Evolutionary conservation across 148 eudicot species (phyloP).

Genomic region (Rhododendron ovatum): DNA sequence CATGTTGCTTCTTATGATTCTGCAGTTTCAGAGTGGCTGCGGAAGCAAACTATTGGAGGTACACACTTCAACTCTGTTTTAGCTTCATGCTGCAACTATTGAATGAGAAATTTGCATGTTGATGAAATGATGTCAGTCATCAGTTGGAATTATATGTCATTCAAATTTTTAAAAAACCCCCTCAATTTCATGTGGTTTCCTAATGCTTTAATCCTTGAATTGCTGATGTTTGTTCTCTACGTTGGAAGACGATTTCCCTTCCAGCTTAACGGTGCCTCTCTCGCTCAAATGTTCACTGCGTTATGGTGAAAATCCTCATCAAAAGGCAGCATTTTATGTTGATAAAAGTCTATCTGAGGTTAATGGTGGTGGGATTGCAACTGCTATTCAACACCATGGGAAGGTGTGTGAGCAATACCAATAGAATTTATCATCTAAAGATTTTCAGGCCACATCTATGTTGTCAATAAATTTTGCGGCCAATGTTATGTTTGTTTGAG

Average conservation of each 20-base stretch:
- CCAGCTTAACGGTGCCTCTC: constrained; percentile 68
- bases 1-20: constrained; percentile 94
- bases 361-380: constrained; percentile 91
- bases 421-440: neutral
- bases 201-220: neutral
- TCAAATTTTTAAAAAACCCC: neutral
- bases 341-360: constrained; percentile 91
- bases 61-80: constrained; percentile 1
- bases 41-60: constrained; percentile 92
- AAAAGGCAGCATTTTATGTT: constrained; percentile 87
- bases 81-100: neutral
- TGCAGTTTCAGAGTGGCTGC: constrained; percentile 96
- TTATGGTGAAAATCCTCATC: constrained; percentile 99
- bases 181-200: neutral
- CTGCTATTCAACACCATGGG: constrained; percentile 93
- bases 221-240: constrained; percentile 5
- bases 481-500: neutral
- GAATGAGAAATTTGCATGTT: neutral
- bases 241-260: constrained; percentile 71
- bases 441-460: neutral
- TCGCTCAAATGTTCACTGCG: constrained; percentile 73
- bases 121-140: neutral
- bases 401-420: constrained; percentile 50
- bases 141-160: neutral
- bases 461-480: neutral